Evolutionary conservation across 225 moss, liverwort and hornwort species (phyloP).

Genomic region (Pleurozium schreberi): DNA sequence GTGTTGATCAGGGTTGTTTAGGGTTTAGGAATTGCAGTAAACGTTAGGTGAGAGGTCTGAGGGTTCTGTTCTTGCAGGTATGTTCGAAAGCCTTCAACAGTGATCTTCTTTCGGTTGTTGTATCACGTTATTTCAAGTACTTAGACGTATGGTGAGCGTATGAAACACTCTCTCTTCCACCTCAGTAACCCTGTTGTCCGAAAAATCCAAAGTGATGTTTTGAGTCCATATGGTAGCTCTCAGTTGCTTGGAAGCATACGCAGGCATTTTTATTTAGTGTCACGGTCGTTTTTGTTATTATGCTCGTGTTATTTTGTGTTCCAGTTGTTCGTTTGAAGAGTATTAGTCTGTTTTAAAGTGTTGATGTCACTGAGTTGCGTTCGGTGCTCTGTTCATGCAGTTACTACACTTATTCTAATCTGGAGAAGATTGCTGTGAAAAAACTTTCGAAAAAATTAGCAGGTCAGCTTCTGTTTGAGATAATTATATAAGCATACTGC

Average conservation of each 20-base stretch:
- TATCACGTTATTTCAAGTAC: conserved; percentile 70
- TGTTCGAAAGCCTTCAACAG: conserved; percentile 55
- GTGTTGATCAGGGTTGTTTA: not conserved
- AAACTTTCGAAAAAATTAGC: conserved; percentile 19
- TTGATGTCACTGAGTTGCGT: not conserved
- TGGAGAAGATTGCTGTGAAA: conserved; percentile 49
- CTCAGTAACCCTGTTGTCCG: not conserved
- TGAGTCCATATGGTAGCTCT: not conserved
- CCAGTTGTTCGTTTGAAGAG: not conserved
- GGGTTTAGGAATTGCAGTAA: not conserved
- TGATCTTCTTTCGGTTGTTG: conserved; percentile 61
- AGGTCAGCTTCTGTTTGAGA: conserved; percentile 27
- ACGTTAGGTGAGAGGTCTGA: not conserved
- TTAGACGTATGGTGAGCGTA: conserved; percentile 65
- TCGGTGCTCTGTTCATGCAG: conserved; percentile 30
- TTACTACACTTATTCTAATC: conserved; percentile 68
- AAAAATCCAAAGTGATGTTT: not conserved
- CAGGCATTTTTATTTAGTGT: not conserved
- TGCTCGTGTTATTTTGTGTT: not conserved
- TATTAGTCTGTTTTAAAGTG: not conserved
- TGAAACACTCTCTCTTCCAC: not conserved
- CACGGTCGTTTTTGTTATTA: not conserved
- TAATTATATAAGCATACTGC: not conserved
- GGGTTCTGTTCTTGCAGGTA: conserved; percentile 32
- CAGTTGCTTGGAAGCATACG: not conserved